Conservation (phyloP, 2,329 filamentous ascomycete genomes). For the Didymella segeticola region DNA sequence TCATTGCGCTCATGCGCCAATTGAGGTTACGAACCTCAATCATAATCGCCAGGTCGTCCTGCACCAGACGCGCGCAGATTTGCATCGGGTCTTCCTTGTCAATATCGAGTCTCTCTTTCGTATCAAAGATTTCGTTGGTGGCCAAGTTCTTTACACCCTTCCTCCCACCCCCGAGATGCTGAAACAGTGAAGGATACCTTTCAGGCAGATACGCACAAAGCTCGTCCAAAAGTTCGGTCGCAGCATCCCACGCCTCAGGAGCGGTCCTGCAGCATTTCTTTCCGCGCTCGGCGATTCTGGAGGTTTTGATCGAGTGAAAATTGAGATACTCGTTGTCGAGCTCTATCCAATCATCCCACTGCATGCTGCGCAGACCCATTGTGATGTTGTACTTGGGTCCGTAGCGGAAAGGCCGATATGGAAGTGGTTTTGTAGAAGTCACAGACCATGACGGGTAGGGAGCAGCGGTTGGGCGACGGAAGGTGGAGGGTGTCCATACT, state of each 20-base stretch:
- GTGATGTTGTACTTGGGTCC: slow-evolving; percentile 79
- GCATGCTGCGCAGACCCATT: slow-evolving; percentile 75
- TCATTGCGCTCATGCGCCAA: not conserved
- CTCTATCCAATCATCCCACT: slow-evolving; percentile 81
- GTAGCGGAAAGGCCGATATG: slow-evolving; percentile 79
- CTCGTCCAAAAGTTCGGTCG: slow-evolving; percentile 78
- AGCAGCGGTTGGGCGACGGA: slow-evolving; percentile 64
- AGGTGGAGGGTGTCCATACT: slow-evolving; percentile 66
- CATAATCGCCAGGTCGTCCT: slow-evolving; percentile 87
- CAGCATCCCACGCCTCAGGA: slow-evolving; percentile 73
- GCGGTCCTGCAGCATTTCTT: slow-evolving; percentile 72
- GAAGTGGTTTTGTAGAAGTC: slow-evolving; percentile 71
- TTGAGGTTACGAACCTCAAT: slow-evolving; percentile 54
- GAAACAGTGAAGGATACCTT: slow-evolving; percentile 76
- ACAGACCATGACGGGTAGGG: slow-evolving; percentile 75
- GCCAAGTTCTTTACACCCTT: slow-evolving; percentile 73
- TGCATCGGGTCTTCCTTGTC: slow-evolving; percentile 76
- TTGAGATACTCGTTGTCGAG: slow-evolving; percentile 79
- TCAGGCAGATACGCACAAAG: slow-evolving; percentile 72
- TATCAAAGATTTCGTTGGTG: slow-evolving; percentile 76
- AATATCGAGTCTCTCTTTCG: slow-evolving; percentile 61
- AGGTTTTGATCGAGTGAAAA: slow-evolving; percentile 74
- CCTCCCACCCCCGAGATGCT: slow-evolving; percentile 55
- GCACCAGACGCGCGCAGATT: slow-evolving; percentile 73
- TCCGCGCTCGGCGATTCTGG: slow-evolving; percentile 71